Evolutionary conservation across 768 basidiomycete genomes (phyloP), one percentile per base, ranked within the genome.

Genomic region (Goffeauzyma gilvescens): DNA sequence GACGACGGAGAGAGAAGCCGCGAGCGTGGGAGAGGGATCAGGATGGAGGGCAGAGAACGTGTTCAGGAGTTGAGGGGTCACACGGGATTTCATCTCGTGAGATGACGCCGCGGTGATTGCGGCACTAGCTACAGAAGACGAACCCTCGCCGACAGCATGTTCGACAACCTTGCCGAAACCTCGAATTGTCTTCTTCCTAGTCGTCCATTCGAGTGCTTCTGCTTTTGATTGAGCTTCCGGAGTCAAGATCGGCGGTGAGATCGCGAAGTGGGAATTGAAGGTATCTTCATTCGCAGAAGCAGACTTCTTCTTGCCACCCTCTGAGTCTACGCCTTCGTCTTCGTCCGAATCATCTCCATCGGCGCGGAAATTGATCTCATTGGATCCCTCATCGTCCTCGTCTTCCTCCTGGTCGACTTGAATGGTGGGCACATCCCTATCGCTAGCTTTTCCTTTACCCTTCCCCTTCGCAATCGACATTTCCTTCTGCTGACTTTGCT

Each of bases 261-360:
- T 54, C 8, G 81, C 82, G 58, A 83, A 87, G 55, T 87, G 84
- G 8, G 59, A 64, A 52, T 84, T 80, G 54, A 84, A 82, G 38
- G 67, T 60, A 52, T 77, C 70, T 41, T 51, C 47, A 32, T n/a
- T n/a, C n/a, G 47, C 13, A 32, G 18, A 15, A 24, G 30, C 48
- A 18, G 24, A 17, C 8, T 42, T 44, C 28, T 49, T 46, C 22
- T 44, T 49, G 24, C 38, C 45, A 6, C 47, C 48, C 23, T 45
- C 40, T 15, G n/a, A n/a, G n/a, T n/a, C n/a, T n/a, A n/a, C n/a
- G n/a, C 37, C 40, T 20, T 45, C 50, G 10, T 50, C 50, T 25
- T 44, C 42, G 17, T 41, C 45, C 17, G 42, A 43, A 17, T 42
- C 44, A 13, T 25, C 50, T 4, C 41, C 50, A 6, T 46, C 49